Evolutionary conservation across 805 yeast species (phyloP).

Genomic region (Suhomyces sp.): DNA sequence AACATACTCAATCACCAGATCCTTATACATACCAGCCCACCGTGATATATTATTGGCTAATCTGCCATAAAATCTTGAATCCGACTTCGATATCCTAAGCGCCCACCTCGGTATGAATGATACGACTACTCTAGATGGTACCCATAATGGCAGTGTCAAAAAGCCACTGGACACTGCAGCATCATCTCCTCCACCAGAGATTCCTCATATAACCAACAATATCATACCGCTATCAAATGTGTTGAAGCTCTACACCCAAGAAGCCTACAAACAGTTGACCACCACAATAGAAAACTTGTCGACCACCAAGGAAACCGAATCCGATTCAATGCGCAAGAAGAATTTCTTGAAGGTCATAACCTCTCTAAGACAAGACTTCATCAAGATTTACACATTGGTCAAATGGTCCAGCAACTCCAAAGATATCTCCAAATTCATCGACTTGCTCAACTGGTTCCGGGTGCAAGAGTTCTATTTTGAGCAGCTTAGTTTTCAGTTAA

Average conservation of each 20-base stretch:
- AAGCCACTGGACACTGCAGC: not conserved
- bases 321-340: constrained; percentile 64
- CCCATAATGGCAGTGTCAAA: not conserved
- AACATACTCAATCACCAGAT: not conserved
- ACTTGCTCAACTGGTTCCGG: constrained; percentile 82
- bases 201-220: constrained; percentile 74
- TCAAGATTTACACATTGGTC: constrained; percentile 77
- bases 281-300: constrained; percentile 61
- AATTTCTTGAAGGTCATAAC: constrained; percentile 68
- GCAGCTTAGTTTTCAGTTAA: constrained; percentile 59
- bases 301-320: constrained; percentile 39
- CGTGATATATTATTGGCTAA: not conserved
- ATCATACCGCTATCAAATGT: constrained; percentile 63
- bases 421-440: constrained; percentile 74
- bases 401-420: constrained; percentile 83
- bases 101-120: constrained; percentile 1
- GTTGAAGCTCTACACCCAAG: constrained; percentile 55
- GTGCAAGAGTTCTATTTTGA: constrained; percentile 71
- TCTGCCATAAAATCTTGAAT: not conserved
- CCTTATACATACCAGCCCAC: not conserved
- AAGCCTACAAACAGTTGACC: constrained; percentile 60
- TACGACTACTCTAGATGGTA: not conserved
- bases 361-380: constrained; percentile 73
- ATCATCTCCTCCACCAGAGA: constrained; percentile 30
- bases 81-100: not conserved